These are phyloP conservation scores for Capsicum pubescens DNA, from an alignment of 257 asterid genomes.

Conservation along the genomic window DNA sequence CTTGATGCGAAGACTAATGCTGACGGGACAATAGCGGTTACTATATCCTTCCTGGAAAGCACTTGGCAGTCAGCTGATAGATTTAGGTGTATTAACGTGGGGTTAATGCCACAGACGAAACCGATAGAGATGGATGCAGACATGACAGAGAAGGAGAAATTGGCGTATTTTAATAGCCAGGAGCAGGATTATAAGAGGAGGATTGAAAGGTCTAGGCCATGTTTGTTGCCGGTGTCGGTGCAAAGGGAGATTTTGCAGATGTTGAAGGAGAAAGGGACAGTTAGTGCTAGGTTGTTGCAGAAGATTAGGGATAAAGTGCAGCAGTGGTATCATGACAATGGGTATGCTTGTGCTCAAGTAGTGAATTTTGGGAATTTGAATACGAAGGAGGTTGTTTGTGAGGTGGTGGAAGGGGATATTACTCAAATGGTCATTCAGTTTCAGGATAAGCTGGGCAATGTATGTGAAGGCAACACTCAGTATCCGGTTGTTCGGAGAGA, in stretches of 20 bases:
- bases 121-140: constrained; percentile 93
- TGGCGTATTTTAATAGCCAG: constrained; percentile 65
- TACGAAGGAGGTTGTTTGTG: constrained; percentile 93
- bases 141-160: constrained; percentile 89
- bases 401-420: constrained; percentile 98
- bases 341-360: constrained; percentile 92
- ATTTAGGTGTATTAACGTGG: constrained; percentile 91
- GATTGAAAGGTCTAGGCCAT: constrained; percentile 76
- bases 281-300: constrained; percentile 92
- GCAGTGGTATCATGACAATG: constrained; percentile 95
- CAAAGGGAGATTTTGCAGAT: constrained; percentile 70
- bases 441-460: constrained; percentile 96
- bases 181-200: constrained; percentile 85
- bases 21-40: constrained; percentile 73
- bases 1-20: constrained; percentile 82
- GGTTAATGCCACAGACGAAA: constrained; percentile 83
- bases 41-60: constrained; percentile 78
- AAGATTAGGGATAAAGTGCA: constrained; percentile 93
- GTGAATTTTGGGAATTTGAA: constrained; percentile 96
- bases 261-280: constrained; percentile 77
- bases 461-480: constrained; percentile 91
- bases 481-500: constrained; percentile 81
- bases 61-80: constrained; percentile 90
- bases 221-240: constrained; percentile 76
- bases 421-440: constrained; percentile 85